Base-by-base conservation (phyloP, 331 rosid species). In the Cydonia oblonga region DNA sequence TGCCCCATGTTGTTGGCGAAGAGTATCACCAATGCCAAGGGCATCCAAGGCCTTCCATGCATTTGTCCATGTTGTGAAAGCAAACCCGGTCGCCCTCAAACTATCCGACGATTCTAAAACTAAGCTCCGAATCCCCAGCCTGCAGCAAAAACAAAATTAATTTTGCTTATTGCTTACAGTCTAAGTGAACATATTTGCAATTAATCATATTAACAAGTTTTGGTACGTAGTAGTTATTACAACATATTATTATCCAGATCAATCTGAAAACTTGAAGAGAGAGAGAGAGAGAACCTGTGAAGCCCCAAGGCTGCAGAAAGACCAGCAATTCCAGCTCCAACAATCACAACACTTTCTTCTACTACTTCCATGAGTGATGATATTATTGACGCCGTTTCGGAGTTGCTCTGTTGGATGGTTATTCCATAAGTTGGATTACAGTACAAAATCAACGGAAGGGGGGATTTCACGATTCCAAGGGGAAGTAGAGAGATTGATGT, bases 1-100 rank as follows among this genome's bases (percentile, higher is more conserved):
- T 13, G 4, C 86, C 0, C 35, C 16, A 72, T 89, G 96, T 54
- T 76, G 81, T 28, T 5, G 78, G 22, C 92, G 86, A n/a, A 89
- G 91, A 42, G 73, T 66, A 51, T 79, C 78, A 26, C 88, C 92
- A 52, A 83, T 60, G 20, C 87, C 90, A 69, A 89, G 71, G 51
- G 83, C 90, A 63, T 91, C 87, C 71, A 91, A 87, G 8, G 91
- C 96, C 71, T 79, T 89, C 93, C 93, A 91, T 53, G 82, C 96
- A 80, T 91, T 89, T 7, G 71, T 52, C 96, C 91, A 89, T 44
- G 25, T 6, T 18, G 70, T 1, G 13, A 91, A 61, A 14, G 91
- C 87, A 80, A 77, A 89, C 0, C 96, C 96, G 25, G 85, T 64
- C 23, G 51, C 42, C 79, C 96, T 91, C 78, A 89, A 52, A 59